Evolutionary conservation across 495 filamentous ascomycete genomes (phyloP), one percentile per base, ranked within the genome.

Genomic region (Tirmania nivea): DNA sequence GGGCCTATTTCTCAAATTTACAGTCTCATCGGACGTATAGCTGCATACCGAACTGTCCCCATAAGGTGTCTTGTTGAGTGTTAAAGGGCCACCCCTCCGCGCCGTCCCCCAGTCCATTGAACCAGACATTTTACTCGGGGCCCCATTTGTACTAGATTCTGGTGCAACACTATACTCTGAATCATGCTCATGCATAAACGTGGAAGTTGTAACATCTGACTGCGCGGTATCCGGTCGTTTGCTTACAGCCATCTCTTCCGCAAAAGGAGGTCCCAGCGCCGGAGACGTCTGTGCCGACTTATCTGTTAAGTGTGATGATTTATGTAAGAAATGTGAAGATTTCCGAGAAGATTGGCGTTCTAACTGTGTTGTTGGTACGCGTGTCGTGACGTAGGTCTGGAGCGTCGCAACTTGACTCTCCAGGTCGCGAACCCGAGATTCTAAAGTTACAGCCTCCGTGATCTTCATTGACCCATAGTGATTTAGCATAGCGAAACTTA

Each of bases 401-500:
- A 31, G 2, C 25, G 7, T 31, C 8, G 55, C 52, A 21, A 64
- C 61, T 34, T 61, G 54, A n/a, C 48, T 61, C 51, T 64, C 62
- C 12, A 64, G 31, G 14, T 45, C 39, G 14, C 17, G 12, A 3
- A 45, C 39, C 9, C 39, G 12, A 14, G 39, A 14, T 19, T 45
- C 39, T 14, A 45, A n/a, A 58, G 57, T 20, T 54, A 16, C 60
- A 49, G 62, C 62, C 48, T 64, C 62, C 31, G 62, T 64, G 47
- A 64, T 64, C 55, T 64, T 64, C 61, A 64, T 61, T 17, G 52
- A 61, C 20, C 55, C 59, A 48, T 58, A 64, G 17, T 57, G 60
- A 56, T 57, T 63, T 42, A 64, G 45, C 9, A 50, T 54, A 12
- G 52, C 54, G 47, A 64, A 64, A 36, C 56, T 57, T 17, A 61